Evolutionary conservation across 2,329 filamentous ascomycete species (phyloP).

Genomic region (Penicillium olsonii): DNA sequence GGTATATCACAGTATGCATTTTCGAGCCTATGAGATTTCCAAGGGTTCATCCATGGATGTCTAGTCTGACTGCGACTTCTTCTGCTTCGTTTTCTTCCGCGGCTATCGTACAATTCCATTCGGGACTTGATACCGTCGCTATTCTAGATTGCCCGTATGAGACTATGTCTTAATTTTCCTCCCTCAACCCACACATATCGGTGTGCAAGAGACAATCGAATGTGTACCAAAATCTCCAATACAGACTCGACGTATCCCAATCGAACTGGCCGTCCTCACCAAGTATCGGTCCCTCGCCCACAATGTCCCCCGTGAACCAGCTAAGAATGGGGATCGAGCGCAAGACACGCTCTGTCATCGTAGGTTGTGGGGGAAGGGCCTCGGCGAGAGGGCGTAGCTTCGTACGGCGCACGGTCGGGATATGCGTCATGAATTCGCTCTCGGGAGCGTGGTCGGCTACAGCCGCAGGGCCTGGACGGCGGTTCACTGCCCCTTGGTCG

Average conservation of each 20-base stretch:
- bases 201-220: slow-evolving; percentile 59
- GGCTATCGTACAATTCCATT: not conserved
- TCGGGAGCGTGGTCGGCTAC: slow-evolving; percentile 31
- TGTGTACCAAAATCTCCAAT: slow-evolving; percentile 62
- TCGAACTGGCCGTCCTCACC: slow-evolving; percentile 62
- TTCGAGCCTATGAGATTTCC: not conserved
- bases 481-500: slow-evolving; percentile 20
- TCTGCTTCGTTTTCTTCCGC: not conserved
- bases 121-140: not conserved
- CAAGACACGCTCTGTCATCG: slow-evolving; percentile 63
- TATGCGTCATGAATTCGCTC: slow-evolving; percentile 55
- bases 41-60: no score
- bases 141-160: not conserved
- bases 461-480: slow-evolving; percentile 28
- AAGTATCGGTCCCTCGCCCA: slow-evolving; percentile 48
- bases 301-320: slow-evolving; percentile 65
- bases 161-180: slow-evolving; percentile 42
- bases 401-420: slow-evolving; percentile 66
- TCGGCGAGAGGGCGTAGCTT: slow-evolving; percentile 68
- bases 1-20: not conserved
- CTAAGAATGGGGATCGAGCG: slow-evolving; percentile 68
- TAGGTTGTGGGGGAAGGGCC: slow-evolving; percentile 69
- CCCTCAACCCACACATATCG: slow-evolving; percentile 62
- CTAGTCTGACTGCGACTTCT: not conserved
- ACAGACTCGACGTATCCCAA: slow-evolving; percentile 62